These are phyloP conservation scores for Yamadazyma diddensiae DNA, from an alignment of 1,139 yeast species.

Conservation along the genomic window DNA sequence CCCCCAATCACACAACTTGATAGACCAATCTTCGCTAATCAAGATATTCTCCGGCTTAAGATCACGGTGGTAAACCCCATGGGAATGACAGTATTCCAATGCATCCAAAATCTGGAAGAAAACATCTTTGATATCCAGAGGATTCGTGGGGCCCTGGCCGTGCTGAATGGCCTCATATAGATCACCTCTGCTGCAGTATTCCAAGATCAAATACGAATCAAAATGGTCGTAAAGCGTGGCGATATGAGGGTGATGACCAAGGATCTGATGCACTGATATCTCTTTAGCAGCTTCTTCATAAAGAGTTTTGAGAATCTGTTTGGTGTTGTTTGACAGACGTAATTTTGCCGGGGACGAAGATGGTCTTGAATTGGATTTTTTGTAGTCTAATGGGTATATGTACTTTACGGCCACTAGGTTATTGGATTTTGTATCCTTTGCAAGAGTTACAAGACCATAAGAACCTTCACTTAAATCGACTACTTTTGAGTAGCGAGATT, in stretches of 20 bases:
- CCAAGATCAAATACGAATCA: constrained; percentile 77
- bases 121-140: constrained; percentile 72
- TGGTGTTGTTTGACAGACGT: constrained; percentile 19
- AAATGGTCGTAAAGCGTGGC: constrained; percentile 72
- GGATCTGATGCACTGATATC: constrained; percentile 65
- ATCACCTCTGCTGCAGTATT: constrained; percentile 90
- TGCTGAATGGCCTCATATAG: constrained; percentile 87
- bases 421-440: constrained; percentile 57
- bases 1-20: constrained; percentile 91
- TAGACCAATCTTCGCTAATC: constrained; percentile 73
- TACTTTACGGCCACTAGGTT: constrained; percentile 82
- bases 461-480: constrained; percentile 90
- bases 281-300: constrained; percentile 76
- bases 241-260: constrained; percentile 66
- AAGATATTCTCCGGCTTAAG: constrained; percentile 88
- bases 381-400: constrained; percentile 52
- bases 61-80: constrained; percentile 79
- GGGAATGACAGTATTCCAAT: constrained; percentile 69
- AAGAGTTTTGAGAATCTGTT: constrained; percentile 30
- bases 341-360: constrained; percentile 40
- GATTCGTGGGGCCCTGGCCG: constrained; percentile 76
- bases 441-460: constrained; percentile 87
- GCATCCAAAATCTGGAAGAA: constrained; percentile 77
- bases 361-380: constrained; percentile 26
- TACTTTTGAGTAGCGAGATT: constrained; percentile 64